A percentile compares a stretch with the other conserved stretches of the same genome.
These are phyloP conservation scores for Leucocoprinus sp. DNA, from an alignment of 768 basidiomycete genomes.

Conservation along the genomic window DNA sequence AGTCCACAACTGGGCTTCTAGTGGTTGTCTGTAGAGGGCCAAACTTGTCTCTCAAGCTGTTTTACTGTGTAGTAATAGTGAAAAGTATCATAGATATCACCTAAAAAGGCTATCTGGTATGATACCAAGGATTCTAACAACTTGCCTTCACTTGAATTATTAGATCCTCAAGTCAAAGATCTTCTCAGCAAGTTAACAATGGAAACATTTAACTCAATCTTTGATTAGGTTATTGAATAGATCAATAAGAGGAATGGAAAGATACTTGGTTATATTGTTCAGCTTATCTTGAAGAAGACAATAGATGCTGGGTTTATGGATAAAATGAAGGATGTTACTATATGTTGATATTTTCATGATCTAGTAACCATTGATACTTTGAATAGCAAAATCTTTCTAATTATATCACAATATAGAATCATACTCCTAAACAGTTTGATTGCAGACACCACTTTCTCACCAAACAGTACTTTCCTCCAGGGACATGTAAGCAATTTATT, in stretches of 20 bases:
- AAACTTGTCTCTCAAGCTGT: too few species aligned
- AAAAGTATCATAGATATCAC: too few species aligned
- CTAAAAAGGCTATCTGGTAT: too few species aligned
- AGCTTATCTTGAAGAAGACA: conserved; percentile 93
- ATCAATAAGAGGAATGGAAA: conserved; percentile 95
- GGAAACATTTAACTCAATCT: conserved; percentile 94
- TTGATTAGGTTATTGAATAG: conserved; percentile 90
- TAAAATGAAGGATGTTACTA: conserved; percentile 24
- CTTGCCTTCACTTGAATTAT: conserved; percentile 73
- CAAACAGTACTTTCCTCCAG: conserved; percentile 86
- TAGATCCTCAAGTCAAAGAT: conserved; percentile 88
- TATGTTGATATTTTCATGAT: conserved; percentile 10
- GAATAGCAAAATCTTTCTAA: conserved; percentile 30
- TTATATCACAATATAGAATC: conserved; percentile 58
- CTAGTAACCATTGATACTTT: background rate
- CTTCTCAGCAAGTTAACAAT: conserved; percentile 93
- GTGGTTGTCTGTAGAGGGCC: too few species aligned
- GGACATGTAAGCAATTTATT: conserved; percentile 87
- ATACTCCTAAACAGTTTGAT: conserved; percentile 43
- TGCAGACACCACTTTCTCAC: conserved; percentile 58
- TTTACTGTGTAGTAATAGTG: too few species aligned
- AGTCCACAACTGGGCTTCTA: too few species aligned
- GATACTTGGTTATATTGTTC: conserved; percentile 92
- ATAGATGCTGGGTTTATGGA: conserved; percentile 55
- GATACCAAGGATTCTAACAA: conserved; percentile 65